Evolutionary conservation across 805 yeast genomes (phyloP).

Genomic region (Ogataea polymorpha): DNA sequence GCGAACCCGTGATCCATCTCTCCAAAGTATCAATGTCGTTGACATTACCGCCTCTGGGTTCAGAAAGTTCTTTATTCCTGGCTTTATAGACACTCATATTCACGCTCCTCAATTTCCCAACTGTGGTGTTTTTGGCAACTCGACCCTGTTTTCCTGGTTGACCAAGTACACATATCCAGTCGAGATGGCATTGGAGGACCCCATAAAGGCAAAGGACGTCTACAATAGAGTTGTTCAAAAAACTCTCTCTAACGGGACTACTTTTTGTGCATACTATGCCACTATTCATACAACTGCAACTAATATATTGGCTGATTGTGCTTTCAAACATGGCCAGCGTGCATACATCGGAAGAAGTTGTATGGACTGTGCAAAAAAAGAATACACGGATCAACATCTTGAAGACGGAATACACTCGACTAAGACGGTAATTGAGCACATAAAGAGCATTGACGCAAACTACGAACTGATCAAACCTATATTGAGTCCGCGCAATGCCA

Average conservation of each 20-base stretch:
- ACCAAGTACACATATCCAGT: slow-evolving; percentile 81
- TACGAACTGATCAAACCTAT: slow-evolving; percentile 61
- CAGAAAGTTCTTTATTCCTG: slow-evolving; percentile 63
- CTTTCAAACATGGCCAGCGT: slow-evolving; percentile 65
- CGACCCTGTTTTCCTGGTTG: slow-evolving; percentile 75
- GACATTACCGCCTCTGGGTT: slow-evolving; percentile 33
- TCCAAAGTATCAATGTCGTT: slow-evolving; percentile 29
- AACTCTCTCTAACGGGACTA: slow-evolving; percentile 75
- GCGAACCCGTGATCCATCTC: background rate
- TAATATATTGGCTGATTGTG: slow-evolving; percentile 65
- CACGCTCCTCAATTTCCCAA: slow-evolving; percentile 80
- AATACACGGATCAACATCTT: slow-evolving; percentile 10
- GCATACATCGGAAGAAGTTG: slow-evolving; percentile 89
- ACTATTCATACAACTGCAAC: slow-evolving; percentile 54
- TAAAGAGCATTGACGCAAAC: slow-evolving; percentile 47
- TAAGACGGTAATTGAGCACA: slow-evolving; percentile 49
- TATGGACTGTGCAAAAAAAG: slow-evolving; percentile 57
- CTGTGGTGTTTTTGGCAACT: slow-evolving; percentile 71
- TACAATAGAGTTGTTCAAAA: slow-evolving; percentile 62
- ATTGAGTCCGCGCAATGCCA: slow-evolving; percentile 88
- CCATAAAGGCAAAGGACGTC: slow-evolving; percentile 49
- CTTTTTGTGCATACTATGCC: slow-evolving; percentile 78
- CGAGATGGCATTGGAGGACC: slow-evolving; percentile 59
- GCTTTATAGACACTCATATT: slow-evolving; percentile 72
- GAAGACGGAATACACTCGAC: slow-evolving; percentile 39